A percentile compares a stretch with the other conserved stretches of the same genome.
phyloP scores from a whole-genome alignment of 805 yeast genomes.

The Nakazawaea ernobii region DNA sequence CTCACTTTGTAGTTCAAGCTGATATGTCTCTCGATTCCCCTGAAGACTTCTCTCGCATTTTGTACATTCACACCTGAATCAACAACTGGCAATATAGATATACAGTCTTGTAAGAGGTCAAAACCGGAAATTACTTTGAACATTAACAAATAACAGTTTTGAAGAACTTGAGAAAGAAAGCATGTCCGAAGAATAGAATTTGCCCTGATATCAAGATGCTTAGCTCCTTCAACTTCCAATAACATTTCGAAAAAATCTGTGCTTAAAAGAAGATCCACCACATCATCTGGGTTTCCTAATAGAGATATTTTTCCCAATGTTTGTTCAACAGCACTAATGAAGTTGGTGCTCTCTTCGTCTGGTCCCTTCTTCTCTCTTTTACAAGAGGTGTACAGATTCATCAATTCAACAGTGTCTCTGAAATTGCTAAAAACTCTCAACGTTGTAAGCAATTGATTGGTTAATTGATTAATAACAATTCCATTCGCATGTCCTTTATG shows the following conservation, averaged over 20 bases:
- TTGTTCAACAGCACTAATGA: constrained; percentile 8
- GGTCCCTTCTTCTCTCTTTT: constrained; percentile 5
- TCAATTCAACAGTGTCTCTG: constrained; percentile 28
- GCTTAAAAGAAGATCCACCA: constrained; percentile 2
- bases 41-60: constrained; percentile 7
- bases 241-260: constrained; percentile 50
- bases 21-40: constrained; percentile 14
- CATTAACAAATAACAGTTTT: constrained; percentile 25
- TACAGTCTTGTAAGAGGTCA: not conserved
- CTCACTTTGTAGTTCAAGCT: not conserved
- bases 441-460: constrained; percentile 55
- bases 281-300: constrained; percentile 1
- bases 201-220: constrained; percentile 37
- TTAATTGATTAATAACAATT: constrained; percentile 48
- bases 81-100: not conserved
- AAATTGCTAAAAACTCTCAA: constrained; percentile 41
- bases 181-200: constrained; percentile 44
- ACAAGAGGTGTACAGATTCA: constrained; percentile 20
- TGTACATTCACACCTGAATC: not conserved
- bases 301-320: constrained; percentile 19
- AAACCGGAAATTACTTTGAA: constrained; percentile 17
- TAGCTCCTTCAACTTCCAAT: constrained; percentile 43
- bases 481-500: constrained; percentile 24
- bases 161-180: constrained; percentile 48
- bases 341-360: not conserved